Conservation (phyloP, 192 early-diverging fungal species). For the Coemansia sp. region DNA sequence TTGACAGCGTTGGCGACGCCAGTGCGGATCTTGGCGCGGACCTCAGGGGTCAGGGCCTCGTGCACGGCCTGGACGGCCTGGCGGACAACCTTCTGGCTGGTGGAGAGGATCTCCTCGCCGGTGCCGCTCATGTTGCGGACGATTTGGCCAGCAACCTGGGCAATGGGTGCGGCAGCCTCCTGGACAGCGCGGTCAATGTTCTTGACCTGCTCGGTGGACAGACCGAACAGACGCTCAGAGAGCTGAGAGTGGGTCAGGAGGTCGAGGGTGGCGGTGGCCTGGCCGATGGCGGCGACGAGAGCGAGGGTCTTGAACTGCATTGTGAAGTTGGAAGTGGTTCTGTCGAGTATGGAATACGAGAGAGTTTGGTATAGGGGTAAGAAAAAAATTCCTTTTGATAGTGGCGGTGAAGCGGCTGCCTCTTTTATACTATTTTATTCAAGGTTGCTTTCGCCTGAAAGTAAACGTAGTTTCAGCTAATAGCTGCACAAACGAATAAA, state of each 20-base stretch:
- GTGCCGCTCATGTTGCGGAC: slow-evolving; percentile 54
- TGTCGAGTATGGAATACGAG: slow-evolving; percentile 14
- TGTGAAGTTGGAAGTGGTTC: slow-evolving; percentile 8
- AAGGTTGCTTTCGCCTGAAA: not conserved
- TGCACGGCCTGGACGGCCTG: slow-evolving; percentile 54
- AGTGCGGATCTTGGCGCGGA: slow-evolving; percentile 54
- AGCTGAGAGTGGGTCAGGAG: slow-evolving; percentile 53
- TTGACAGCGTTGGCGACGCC: slow-evolving; percentile 55
- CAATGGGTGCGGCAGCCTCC: slow-evolving; percentile 54
- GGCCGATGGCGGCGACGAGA: slow-evolving; percentile 48
- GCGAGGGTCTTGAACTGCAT: slow-evolving; percentile 55
- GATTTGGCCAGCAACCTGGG: slow-evolving; percentile 55
- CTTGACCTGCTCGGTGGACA: slow-evolving; percentile 55
- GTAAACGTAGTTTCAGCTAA: not conserved
- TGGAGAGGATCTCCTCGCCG: slow-evolving; percentile 48
- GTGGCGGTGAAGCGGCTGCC: not conserved
- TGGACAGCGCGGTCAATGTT: slow-evolving; percentile 55
- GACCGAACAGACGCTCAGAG: slow-evolving; percentile 54
- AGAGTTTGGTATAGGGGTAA: not conserved
- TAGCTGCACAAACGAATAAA: not conserved
- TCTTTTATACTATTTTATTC: slow-evolving; percentile 7
- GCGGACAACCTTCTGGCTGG: slow-evolving; percentile 55
- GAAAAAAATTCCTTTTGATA: not conserved
- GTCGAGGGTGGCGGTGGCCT: slow-evolving; percentile 55
- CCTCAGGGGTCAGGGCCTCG: slow-evolving; percentile 54